Base-by-base conservation (phyloP, 352 stramenopile species). In the Pythium diclinum region DNA sequence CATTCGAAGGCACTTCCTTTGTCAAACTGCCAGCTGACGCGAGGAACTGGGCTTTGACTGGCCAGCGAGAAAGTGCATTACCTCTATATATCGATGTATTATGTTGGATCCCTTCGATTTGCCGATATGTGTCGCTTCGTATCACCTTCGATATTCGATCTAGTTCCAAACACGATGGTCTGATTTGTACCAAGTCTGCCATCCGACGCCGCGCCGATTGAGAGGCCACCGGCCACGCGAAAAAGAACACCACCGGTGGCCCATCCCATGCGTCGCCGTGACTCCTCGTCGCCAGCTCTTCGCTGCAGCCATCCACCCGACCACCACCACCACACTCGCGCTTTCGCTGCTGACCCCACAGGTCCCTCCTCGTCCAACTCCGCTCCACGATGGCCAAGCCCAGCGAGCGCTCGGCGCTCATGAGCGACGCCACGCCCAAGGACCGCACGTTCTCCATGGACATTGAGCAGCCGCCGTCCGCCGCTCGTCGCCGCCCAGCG, bases 381-480 rank as follows among this genome's bases (percentile, higher is more conserved):
- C 1, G 5, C 56, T 7, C 28, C 40, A 36, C 19, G 19, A 49
- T 42, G 36, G 40, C 56, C 46, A 56, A 64, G 67, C 56, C 57
- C 40, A 66, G 56, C 51, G 67, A 73, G 67, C 67, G 61, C 40
- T 66, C 67, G 61, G 38, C 67, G 56, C 67, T 73, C 60, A 63
- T 73, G 17, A 7, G 42, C 10, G 49, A 56, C 36, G 55, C 53
- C 34, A 48, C n/a, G 19, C 46, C 40, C 55, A 68, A 69, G 42
- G 48, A 65, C 51, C 56, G 60, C 25, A 55, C 61, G 36, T 69
- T 73, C 60, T 68, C 67, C 56, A 73, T 73, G 59, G 65, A 68
- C 59, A 70, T 73, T 36, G 66, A 73, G 54, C 44, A 65, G 56
- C 70, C 68, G 25, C 53, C 47, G n/a, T 54, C 48, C 2, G 21